phyloP scores from a whole-genome alignment of 192 early-diverging fungal genomes.

The Funneliformis mosseae region DNA sequence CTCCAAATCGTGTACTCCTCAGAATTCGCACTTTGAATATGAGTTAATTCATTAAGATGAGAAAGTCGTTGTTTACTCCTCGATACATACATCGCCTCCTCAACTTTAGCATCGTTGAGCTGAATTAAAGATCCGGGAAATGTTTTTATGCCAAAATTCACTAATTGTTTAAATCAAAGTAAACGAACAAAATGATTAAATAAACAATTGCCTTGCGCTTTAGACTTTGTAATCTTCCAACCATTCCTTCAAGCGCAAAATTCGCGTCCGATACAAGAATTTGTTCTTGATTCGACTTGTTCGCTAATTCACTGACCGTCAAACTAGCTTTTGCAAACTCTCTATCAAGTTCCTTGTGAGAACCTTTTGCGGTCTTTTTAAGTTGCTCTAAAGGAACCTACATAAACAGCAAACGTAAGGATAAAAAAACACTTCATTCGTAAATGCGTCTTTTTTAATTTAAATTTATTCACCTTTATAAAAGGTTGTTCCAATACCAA shows the following conservation, averaged over 20 bases:
- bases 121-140: constrained; percentile 35
- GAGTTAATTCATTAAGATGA: constrained; percentile 74
- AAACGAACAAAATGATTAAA: background rate
- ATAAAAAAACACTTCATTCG: background rate
- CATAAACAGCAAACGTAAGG: background rate
- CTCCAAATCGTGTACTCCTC: constrained; percentile 86
- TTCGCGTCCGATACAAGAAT: constrained; percentile 59
- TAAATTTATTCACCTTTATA: constrained; percentile 68
- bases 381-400: constrained; percentile 88
- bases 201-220: constrained; percentile 68
- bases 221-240: constrained; percentile 68
- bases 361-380: constrained; percentile 67
- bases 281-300: constrained; percentile 45
- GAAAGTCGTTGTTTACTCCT: constrained; percentile 73
- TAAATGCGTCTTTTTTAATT: background rate
- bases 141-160: background rate
- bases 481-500: constrained; percentile 93
- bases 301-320: constrained; percentile 51
- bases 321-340: constrained; percentile 60
- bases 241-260: constrained; percentile 64
- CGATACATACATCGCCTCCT: constrained; percentile 71
- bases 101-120: constrained; percentile 71
- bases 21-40: constrained; percentile 63
- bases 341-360: constrained; percentile 83
- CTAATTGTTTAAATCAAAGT: background rate